A percentile compares a stretch with the other conserved stretches of the same genome.
These are phyloP conservation scores for Aphanoascus verrucosus DNA, from an alignment of 2,329 filamentous ascomycete genomes.

Conservation along the genomic window DNA sequence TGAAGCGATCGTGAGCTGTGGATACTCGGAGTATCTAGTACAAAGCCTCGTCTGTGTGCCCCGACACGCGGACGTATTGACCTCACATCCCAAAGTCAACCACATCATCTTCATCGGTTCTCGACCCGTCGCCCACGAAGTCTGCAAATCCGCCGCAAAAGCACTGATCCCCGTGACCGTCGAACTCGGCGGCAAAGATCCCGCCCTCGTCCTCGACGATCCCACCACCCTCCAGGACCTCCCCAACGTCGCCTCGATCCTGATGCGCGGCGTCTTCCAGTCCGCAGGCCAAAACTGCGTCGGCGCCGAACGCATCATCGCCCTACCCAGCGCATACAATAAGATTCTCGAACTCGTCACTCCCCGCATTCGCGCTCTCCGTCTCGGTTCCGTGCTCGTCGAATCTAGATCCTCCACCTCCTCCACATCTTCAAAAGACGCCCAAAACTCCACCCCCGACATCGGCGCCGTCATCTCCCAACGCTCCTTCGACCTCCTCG, in stretches of 20 bases:
- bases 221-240: conserved; percentile 48
- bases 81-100: conserved; percentile 69
- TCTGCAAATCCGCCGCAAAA: conserved; percentile 76
- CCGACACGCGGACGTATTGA: conserved; percentile 65
- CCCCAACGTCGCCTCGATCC: conserved; percentile 62
- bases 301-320: conserved; percentile 87
- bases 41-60: conserved; percentile 86
- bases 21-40: conserved; percentile 68
- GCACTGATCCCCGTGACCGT: conserved; percentile 77
- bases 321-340: conserved; percentile 64
- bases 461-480: conserved; percentile 84
- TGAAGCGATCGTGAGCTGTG: conserved; percentile 68
- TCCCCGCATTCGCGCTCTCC: conserved; percentile 62
- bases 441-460: conserved; percentile 42
- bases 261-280: conserved; percentile 90
- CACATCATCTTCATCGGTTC: conserved; percentile 97
- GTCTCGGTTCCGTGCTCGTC: conserved; percentile 60
- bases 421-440: not conserved
- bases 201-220: conserved; percentile 80
- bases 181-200: conserved; percentile 91
- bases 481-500: conserved; percentile 62
- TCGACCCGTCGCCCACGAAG: conserved; percentile 71
- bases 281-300: conserved; percentile 96
- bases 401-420: conserved; percentile 26
- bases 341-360: conserved; percentile 59